Percentiles rank a stretch among this genome's conserved stretches.
Evolutionary conservation across 139 green algal species (phyloP).

Genomic region (Chlorella ohadii): DNA sequence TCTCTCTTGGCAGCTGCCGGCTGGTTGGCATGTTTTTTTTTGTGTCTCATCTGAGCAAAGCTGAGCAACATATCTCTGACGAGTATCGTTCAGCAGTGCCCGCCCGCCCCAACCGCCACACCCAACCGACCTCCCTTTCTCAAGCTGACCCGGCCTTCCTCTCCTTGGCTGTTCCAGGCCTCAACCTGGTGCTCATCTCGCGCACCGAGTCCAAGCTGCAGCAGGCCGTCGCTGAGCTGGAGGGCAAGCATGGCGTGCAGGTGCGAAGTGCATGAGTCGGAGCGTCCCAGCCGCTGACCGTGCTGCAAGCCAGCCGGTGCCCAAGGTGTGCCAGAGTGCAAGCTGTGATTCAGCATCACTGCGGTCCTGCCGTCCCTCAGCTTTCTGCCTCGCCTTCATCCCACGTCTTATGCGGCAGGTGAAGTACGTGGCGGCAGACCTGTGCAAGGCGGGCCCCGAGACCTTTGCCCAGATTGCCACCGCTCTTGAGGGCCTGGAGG

Average conservation of each 20-base stretch:
- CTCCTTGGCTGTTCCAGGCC: conserved; percentile 34
- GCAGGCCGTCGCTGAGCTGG: conserved; percentile 52
- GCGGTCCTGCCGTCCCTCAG: no score
- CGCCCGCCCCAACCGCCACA: no score
- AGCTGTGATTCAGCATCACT: no score
- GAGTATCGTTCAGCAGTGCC: no score
- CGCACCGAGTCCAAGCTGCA: conserved; percentile 75
- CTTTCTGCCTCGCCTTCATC: no score
- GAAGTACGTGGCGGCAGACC: conserved; percentile 48
- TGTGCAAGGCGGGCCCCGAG: conserved; percentile 44
- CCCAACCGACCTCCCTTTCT: no score
- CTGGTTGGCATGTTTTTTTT: not conserved
- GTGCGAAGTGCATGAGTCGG: conserved; percentile 8
- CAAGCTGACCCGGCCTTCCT: no score
- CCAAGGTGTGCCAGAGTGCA: no score
- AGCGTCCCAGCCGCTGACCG: no score
- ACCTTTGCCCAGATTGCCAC: conserved; percentile 33
- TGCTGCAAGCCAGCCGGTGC: no score
- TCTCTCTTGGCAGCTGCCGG: not conserved
- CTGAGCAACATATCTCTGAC: no score
- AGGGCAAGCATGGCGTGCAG: conserved; percentile 61
- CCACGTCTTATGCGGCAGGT: no score
- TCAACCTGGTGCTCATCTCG: conserved; percentile 83
- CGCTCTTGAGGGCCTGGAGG: conserved; percentile 53
- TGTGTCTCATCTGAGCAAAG: not conserved